Base-by-base conservation (phyloP, 805 yeast species). In the Pichia eremophila region DNA sequence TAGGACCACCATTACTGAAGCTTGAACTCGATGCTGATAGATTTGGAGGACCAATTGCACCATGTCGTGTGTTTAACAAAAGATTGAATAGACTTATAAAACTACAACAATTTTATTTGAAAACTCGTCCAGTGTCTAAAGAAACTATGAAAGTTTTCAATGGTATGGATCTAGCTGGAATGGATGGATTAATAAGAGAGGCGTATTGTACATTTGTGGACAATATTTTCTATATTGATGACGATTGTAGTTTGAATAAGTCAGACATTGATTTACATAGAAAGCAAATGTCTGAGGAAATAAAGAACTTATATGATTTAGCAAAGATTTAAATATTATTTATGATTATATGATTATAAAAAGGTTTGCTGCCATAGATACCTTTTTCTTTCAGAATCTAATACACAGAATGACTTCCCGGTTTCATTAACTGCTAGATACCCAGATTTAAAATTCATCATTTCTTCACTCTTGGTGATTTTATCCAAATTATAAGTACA, bases 361-460 rank as follows among this genome's bases (percentile, higher is more conserved):
- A 19, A 19, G 22, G 22, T 19, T 19, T 34, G 39, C 2, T 41
- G n/a, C 51, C 51, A 48, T 11, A 41, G 9, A 53, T 72, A 74
- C 45, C 68, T 64, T 50, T 66, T 70, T 44, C 59, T 68, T 27
- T 68, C 56, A 9, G 58, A 52, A 51, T 73, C 78, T 35, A 75
- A 50, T 15, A 76, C 49, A 49, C 74, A 70, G 7, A 70, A 74
- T 39, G 63, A 58, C 0, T 61, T 49, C 27, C 62, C 56, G 4
- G 49, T 36, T 2, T 62, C 50, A 48, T 65, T 70, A n/a, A 67
- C 51, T 0, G 71, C 55, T 40, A 73, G 37, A 42, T 57, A 56
- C 4, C 54, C 49, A 1, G 75, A 73, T n/a, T 54, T 46, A 35
- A 59, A 58, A 2, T 42, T 29, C 52, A 14, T 43, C 45, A 22